Evolutionary conservation across 2,329 filamentous ascomycete species (phyloP), one percentile per base, ranked within the genome.

Genomic region (Aspergillus versicolor): DNA sequence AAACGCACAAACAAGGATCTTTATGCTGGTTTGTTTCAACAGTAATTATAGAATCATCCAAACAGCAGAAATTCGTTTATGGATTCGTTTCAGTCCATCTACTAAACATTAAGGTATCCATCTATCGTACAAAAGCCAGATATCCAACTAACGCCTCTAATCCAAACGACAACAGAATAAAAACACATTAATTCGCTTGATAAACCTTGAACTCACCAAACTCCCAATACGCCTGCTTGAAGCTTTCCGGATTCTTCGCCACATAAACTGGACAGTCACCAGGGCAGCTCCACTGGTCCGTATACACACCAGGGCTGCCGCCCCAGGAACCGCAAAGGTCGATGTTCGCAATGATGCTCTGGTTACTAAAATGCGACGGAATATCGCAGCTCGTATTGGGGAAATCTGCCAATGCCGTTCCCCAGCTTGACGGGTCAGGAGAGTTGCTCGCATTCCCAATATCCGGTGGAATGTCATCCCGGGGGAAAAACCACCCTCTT

Each of bases 291-390:
- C 75, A 70, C 54, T 70, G 57, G 12, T 68, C 53, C 4, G 66
- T 65, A 56, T 76, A 77, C 47, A 67, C 69, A 51, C 65, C 63
- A 4, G 58, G 48, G 40, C 66, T 60, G 1, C 68, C 80, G 3
- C 81, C 82, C 62, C 83, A 76, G 41, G 81, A 70, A 0, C 86
- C 87, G 61, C 86, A 89, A 7, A 89, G 72, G 67, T 86, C 83
- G 60, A 88, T 88, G 64, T 89, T 88, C 42, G 80, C 80, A 61
- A 88, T 80, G 63, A 89, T 88, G 62, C 83, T 86, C 68, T 87
- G 81, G 65, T 88, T 89, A 53, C 72, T 77, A 69, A 89, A 88
- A 65, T 88, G 84, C 4, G 73, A 75, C 5, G 71, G 69, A 49
- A 88, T 83, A 57, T 85, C 74, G 72, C 86, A 89, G 45, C 82